phyloP scores from a whole-genome alignment of 495 filamentous ascomycete genomes.

The Glarea lozoyensis region DNA sequence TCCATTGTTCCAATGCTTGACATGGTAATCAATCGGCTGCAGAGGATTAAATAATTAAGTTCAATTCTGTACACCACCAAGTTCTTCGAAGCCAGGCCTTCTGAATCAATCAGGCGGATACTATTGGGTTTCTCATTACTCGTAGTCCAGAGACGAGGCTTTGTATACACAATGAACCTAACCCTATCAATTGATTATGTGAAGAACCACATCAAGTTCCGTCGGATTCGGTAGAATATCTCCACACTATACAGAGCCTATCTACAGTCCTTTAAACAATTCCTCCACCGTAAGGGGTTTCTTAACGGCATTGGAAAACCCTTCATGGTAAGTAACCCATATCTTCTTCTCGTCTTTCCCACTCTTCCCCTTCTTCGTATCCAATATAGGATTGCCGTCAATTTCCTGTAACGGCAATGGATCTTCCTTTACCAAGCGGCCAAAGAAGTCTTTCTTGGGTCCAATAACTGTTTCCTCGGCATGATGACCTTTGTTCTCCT shows the following conservation, averaged over 20 bases:
- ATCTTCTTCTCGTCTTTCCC: slow-evolving; percentile 49
- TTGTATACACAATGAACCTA: neutral
- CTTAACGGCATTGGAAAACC: slow-evolving; percentile 91
- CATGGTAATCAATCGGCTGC: too few relatives aligned
- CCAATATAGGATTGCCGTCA: slow-evolving; percentile 24
- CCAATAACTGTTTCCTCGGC: slow-evolving; percentile 19
- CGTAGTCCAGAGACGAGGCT: too few relatives aligned
- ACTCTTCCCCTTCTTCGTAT: slow-evolving; percentile 23
- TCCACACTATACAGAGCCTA: neutral
- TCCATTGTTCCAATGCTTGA: too few relatives aligned
- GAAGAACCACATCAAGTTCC: too few relatives aligned
- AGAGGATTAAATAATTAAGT: too few relatives aligned
- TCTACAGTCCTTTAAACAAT: slow-evolving; percentile 58
- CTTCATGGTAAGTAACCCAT: slow-evolving; percentile 94
- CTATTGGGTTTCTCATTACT: too few relatives aligned
- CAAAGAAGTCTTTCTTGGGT: slow-evolving; percentile 86
- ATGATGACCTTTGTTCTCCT: slow-evolving; percentile 28
- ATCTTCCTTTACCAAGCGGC: slow-evolving; percentile 43
- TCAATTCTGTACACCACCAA: too few relatives aligned
- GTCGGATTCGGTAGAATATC: too few relatives aligned
- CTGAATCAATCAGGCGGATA: too few relatives aligned
- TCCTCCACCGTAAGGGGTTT: slow-evolving; percentile 86
- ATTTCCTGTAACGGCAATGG: slow-evolving; percentile 24
- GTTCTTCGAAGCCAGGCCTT: too few relatives aligned
- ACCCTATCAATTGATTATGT: too few relatives aligned